phyloP scores from a whole-genome alignment of 2,329 filamentous ascomycete species.

The Chaetomiaceae sp. region DNA sequence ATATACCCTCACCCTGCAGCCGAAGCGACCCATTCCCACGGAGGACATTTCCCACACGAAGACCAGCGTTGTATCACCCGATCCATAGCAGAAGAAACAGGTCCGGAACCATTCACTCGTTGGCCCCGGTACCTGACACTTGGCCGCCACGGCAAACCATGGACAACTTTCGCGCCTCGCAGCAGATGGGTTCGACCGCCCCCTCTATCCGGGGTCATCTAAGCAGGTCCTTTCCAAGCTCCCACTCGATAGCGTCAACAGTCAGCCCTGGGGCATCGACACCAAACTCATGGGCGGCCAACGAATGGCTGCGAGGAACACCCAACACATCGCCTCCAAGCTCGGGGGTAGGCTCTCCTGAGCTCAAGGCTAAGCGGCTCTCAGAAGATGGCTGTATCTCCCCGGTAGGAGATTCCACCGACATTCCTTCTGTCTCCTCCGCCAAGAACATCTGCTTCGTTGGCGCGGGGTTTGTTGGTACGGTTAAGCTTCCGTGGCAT shows the following conservation, averaged over 20 bases:
- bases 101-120: background rate
- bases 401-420: slow-evolving; percentile 3
- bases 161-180: slow-evolving; percentile 6
- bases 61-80: background rate
- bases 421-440: background rate
- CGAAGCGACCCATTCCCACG: background rate
- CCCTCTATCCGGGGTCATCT: slow-evolving; percentile 9
- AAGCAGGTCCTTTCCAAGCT: slow-evolving; percentile 18
- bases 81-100: background rate
- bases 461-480: slow-evolving; percentile 58
- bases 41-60: background rate
- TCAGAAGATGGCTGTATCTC: slow-evolving; percentile 9
- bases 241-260: slow-evolving; percentile 22
- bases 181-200: slow-evolving; percentile 1
- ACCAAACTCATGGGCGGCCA: slow-evolving; percentile 20
- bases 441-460: slow-evolving; percentile 49
- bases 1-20: slow-evolving; percentile 17
- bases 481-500: background rate
- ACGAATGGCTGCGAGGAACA: slow-evolving; percentile 20
- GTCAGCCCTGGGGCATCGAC: slow-evolving; percentile 18
- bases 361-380: slow-evolving; percentile 21
- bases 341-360: slow-evolving; percentile 26
- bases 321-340: slow-evolving; percentile 27
- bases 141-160: slow-evolving; percentile 7
- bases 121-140: background rate